Base-by-base conservation (phyloP, 2,329 filamentous ascomycete genomes). In the Fusarium solani-melongenae region DNA sequence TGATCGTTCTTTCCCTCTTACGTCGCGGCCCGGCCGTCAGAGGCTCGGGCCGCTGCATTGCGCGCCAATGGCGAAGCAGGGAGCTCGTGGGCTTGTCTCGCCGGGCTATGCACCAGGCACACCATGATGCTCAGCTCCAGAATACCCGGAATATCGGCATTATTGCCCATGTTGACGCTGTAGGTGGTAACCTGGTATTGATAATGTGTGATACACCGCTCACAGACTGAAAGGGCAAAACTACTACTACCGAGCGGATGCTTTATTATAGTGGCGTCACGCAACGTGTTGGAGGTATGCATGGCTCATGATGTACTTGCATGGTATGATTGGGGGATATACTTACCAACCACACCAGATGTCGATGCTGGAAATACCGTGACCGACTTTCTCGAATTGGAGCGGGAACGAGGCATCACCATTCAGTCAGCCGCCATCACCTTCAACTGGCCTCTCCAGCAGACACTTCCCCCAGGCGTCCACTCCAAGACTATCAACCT, bases 161-260 rank as follows among this genome's bases (percentile, higher is more conserved):
- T 76, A 98, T 99, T 82, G 96, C 96, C 68, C 96, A 99, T 82
- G 98, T 99, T 74, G 96, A 98, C 91, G 96, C 96, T 65, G 89
- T 91, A 82, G 64, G 87, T 81, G 14, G 5, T 24, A 17, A 4
- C 1, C 10, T 29, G 0, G 14, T 5, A 9, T 4, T 4, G 3
- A 12, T 1, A 0, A 7, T 2, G 2, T 46, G 11, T 29, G 20
- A 11, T 2, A 5, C 4, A 5, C 6, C 6, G 24, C 61, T 75
- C 14, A 79, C 57, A 38, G 12, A 44, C 11, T 24, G 3, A 6
- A 62, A 90, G 88, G 96, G 96, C 10, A 99, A 99, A 87, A 99
- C 96, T 1, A 98, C 96, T 0, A 99, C 96, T 0, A 98, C 96
- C 5, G 96, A 99, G 90, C 95, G 96, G 67, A 98, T 98, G 96